These are phyloP conservation scores for Fusarium sp. DNA, from an alignment of 2,329 filamentous ascomycete genomes.

Conservation along the genomic window DNA sequence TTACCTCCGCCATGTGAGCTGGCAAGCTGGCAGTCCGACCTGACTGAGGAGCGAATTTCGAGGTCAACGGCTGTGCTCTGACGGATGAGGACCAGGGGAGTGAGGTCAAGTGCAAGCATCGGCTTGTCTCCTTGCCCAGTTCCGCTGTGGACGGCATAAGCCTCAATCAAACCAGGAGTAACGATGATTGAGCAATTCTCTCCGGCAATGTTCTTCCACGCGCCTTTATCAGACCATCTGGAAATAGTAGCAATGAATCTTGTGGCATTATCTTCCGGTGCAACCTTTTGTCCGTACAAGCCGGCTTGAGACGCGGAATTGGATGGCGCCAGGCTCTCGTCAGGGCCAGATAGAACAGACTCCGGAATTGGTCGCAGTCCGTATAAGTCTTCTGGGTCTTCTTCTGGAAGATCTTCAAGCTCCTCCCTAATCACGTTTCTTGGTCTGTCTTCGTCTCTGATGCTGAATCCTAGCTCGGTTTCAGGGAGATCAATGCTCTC, in stretches of 20 bases:
- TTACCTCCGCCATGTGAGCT: slow-evolving; percentile 72
- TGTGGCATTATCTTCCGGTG: slow-evolving; percentile 56
- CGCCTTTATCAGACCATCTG: slow-evolving; percentile 70
- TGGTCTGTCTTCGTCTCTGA: slow-evolving; percentile 63
- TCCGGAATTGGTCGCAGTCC: slow-evolving; percentile 47
- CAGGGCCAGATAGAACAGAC: slow-evolving; percentile 60
- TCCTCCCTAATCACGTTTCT: slow-evolving; percentile 44
- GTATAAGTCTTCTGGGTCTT: slow-evolving; percentile 20
- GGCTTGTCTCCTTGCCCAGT: slow-evolving; percentile 56
- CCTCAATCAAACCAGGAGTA: slow-evolving; percentile 68
- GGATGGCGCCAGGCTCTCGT: slow-evolving; percentile 78
- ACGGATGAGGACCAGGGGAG: slow-evolving; percentile 88
- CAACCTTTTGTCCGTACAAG: slow-evolving; percentile 60
- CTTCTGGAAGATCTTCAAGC: slow-evolving; percentile 42
- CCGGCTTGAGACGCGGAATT: slow-evolving; percentile 82
- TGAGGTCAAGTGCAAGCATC: slow-evolving; percentile 81
- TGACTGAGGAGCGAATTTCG: slow-evolving; percentile 89
- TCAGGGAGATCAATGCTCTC: slow-evolving; percentile 71
- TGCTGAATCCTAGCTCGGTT: slow-evolving; percentile 68
- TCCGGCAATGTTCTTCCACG: slow-evolving; percentile 68
- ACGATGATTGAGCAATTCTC: slow-evolving; percentile 66
- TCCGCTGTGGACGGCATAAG: slow-evolving; percentile 57
- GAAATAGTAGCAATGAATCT: slow-evolving; percentile 67
- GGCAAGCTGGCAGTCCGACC: slow-evolving; percentile 74
- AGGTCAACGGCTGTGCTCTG: slow-evolving; percentile 94